A percentile compares a stretch with the other conserved stretches of the same genome.
These are phyloP conservation scores for Nigrograna mackinnonii DNA, from an alignment of 2,329 filamentous ascomycete genomes.

Conservation along the genomic window DNA sequence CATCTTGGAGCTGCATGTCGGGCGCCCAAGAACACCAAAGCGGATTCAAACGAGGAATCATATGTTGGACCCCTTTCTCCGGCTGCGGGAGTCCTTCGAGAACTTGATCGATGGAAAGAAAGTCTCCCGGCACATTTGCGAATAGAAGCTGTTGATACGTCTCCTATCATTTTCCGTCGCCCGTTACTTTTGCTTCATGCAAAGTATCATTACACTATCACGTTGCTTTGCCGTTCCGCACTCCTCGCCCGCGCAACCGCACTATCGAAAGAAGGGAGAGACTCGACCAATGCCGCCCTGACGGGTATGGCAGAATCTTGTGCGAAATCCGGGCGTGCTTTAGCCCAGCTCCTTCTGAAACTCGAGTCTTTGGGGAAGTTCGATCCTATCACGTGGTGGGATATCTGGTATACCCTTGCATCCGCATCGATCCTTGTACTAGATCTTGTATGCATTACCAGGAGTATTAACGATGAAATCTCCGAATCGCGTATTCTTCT, in stretches of 20 bases:
- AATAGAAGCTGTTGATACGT: slow-evolving; percentile 33
- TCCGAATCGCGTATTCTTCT: slow-evolving; percentile 36
- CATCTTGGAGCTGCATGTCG: slow-evolving; percentile 44
- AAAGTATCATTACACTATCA: slow-evolving; percentile 45
- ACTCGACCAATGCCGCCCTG: slow-evolving; percentile 29
- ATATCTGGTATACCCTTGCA: slow-evolving; percentile 45
- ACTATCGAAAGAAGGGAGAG: slow-evolving; percentile 26
- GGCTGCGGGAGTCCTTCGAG: slow-evolving; percentile 41
- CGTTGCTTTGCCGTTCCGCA: slow-evolving; percentile 43
- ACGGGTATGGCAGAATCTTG: slow-evolving; percentile 41
- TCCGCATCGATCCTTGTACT: slow-evolving; percentile 43
- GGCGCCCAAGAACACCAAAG: slow-evolving; percentile 36
- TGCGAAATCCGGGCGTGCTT: slow-evolving; percentile 39
- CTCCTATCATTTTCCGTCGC: slow-evolving; percentile 39
- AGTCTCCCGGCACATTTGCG: slow-evolving; percentile 43
- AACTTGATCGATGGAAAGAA: slow-evolving; percentile 44
- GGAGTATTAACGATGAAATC: slow-evolving; percentile 19
- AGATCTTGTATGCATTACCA: slow-evolving; percentile 36
- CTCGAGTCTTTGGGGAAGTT: slow-evolving; percentile 43
- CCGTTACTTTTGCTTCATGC: slow-evolving; percentile 44
- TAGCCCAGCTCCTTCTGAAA: slow-evolving; percentile 38
- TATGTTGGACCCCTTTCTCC: slow-evolving; percentile 44
- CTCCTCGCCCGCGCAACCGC: slow-evolving; percentile 41
- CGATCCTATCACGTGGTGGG: slow-evolving; percentile 46
- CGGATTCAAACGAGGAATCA: slow-evolving; percentile 35